Conservation (phyloP, 2,329 filamentous ascomycete genomes). For the Diaporthe citri region DNA sequence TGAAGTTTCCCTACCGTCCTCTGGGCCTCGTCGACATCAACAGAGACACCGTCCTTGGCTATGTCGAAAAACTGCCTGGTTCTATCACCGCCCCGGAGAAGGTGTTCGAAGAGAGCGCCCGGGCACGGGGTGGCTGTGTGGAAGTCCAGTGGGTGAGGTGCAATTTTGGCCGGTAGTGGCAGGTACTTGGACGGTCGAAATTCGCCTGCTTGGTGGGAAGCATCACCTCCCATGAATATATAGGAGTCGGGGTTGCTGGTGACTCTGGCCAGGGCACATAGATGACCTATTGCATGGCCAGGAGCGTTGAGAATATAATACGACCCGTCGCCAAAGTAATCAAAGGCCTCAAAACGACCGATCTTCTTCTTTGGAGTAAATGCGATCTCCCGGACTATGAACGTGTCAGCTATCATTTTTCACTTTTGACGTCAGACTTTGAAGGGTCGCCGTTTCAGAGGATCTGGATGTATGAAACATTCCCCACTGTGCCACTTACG, state of each 20-base stretch:
- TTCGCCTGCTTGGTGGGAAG: conserved; percentile 55
- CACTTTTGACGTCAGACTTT: no score
- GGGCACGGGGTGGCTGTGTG: conserved; percentile 52
- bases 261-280: conserved; percentile 54
- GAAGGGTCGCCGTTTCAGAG: not conserved
- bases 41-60: conserved; percentile 40
- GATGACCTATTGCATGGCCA: conserved; percentile 36
- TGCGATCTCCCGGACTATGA: conserved; percentile 44
- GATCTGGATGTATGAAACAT: not conserved
- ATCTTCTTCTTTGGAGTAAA: conserved; percentile 43
- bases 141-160: conserved; percentile 53
- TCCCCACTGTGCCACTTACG: not conserved
- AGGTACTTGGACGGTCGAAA: conserved; percentile 51
- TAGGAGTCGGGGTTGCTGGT: conserved; percentile 51
- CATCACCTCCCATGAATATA: conserved; percentile 58
- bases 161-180: conserved; percentile 49
- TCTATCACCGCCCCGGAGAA: conserved; percentile 51
- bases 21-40: conserved; percentile 49
- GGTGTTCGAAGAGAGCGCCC: conserved; percentile 53
- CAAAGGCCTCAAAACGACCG: conserved; percentile 37
- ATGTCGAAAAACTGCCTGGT: conserved; percentile 49
- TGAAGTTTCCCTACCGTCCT: conserved; percentile 59
- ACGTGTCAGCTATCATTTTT: not conserved
- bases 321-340: conserved; percentile 38
- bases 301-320: conserved; percentile 39